Evolutionary conservation across 352 stramenopile genomes (phyloP).

Genomic region (Pythium brassicae): DNA sequence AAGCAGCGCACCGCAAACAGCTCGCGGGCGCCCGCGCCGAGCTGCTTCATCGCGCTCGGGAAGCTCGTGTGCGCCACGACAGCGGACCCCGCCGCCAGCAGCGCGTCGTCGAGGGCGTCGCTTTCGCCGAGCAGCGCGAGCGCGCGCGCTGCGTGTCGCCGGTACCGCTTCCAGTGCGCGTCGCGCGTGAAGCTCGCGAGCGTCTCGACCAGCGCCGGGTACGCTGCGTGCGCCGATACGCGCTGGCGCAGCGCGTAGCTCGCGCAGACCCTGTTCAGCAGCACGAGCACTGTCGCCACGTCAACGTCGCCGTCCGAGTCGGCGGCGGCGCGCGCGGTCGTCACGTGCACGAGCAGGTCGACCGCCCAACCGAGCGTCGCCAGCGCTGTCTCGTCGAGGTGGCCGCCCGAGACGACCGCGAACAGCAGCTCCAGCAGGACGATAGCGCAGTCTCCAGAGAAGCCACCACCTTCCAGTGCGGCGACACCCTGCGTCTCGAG

Average conservation of each 20-base stretch:
- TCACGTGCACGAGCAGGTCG: constrained; percentile 39
- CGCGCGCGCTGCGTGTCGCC: constrained; percentile 27
- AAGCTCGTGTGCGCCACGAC: no score
- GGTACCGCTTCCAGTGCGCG: constrained; percentile 35
- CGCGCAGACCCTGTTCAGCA: constrained; percentile 43
- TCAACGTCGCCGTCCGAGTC: constrained; percentile 31
- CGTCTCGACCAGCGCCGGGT: constrained; percentile 33
- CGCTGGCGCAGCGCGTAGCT: constrained; percentile 24
- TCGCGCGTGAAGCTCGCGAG: constrained; percentile 28
- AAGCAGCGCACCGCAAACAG: constrained; percentile 40
- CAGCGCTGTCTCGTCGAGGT: constrained; percentile 5
- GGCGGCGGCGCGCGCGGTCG: constrained; percentile 32
- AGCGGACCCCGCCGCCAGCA: constrained; percentile 9
- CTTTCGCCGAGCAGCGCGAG: constrained; percentile 52
- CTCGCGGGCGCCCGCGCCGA: background rate
- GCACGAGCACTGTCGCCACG: constrained; percentile 30
- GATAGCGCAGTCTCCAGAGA: constrained; percentile 58
- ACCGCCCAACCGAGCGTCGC: constrained; percentile 37
- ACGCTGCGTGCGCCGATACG: constrained; percentile 44
- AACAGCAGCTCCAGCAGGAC: constrained; percentile 38
- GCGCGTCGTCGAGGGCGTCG: constrained; percentile 24
- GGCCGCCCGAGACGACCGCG: constrained; percentile 6
- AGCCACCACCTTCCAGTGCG: constrained; percentile 32
- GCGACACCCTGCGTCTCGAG: constrained; percentile 15
- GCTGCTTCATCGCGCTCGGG: background rate